These are phyloP conservation scores for Fremontodendron californicum DNA, from an alignment of 345 rosid species.

Conservation along the genomic window DNA sequence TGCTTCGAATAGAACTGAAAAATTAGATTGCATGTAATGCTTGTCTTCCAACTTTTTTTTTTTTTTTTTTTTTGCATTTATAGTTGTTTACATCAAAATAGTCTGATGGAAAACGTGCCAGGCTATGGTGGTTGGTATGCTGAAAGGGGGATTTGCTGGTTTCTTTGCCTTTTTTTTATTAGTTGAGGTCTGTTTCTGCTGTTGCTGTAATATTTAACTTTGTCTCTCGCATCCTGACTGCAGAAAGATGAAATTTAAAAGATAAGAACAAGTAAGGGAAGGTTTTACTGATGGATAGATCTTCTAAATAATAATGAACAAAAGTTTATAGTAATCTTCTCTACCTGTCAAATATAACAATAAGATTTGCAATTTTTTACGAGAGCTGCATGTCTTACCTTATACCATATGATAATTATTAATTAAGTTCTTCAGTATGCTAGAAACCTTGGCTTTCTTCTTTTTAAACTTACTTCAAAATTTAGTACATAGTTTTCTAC, in stretches of 20 bases:
- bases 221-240: background rate
- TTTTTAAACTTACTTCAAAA: background rate
- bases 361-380: background rate
- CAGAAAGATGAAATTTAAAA: background rate
- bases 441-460: background rate
- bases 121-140: too few relatives aligned
- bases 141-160: too few relatives aligned
- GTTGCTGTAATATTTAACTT: background rate
- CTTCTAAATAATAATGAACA: background rate
- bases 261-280: background rate
- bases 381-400: background rate
- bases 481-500: background rate
- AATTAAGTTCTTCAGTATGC: background rate
- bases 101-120: too few relatives aligned
- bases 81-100: background rate
- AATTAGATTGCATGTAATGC: slow-evolving; percentile 4
- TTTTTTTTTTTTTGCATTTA: background rate
- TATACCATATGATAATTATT: background rate
- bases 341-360: background rate
- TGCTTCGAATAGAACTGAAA: background rate
- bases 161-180: too few relatives aligned
- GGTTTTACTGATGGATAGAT: background rate
- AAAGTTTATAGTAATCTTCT: background rate
- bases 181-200: too few relatives aligned
- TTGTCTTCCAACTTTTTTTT: too few relatives aligned